Evolutionary conservation across 805 yeast species (phyloP).

Genomic region (Cyberlindnera euphorbiiphila): DNA sequence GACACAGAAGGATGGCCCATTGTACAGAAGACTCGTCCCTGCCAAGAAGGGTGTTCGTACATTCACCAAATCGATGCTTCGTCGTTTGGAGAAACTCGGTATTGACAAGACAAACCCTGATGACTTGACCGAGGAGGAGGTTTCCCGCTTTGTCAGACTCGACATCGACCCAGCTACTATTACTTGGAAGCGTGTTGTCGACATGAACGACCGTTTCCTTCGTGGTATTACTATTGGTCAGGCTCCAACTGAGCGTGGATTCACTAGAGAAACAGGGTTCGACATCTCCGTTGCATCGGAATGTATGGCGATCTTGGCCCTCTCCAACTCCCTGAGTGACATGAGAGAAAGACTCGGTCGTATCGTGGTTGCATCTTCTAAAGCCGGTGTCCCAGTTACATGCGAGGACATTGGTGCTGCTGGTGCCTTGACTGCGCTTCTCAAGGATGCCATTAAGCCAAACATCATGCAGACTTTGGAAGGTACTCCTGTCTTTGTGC

Average conservation of each 20-base stretch:
- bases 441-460: slow-evolving; percentile 81
- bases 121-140: slow-evolving; percentile 66
- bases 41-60: slow-evolving; percentile 64
- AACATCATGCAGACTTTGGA: slow-evolving; percentile 85
- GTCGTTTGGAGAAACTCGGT: slow-evolving; percentile 65
- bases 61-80: slow-evolving; percentile 65
- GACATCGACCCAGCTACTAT: slow-evolving; percentile 76
- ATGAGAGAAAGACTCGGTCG: slow-evolving; percentile 71
- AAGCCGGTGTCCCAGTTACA: slow-evolving; percentile 67
- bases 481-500: slow-evolving; percentile 84
- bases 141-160: slow-evolving; percentile 58
- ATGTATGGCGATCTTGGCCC: slow-evolving; percentile 80
- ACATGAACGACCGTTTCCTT: slow-evolving; percentile 76
- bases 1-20: slow-evolving; percentile 68
- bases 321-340: slow-evolving; percentile 65
- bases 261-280: slow-evolving; percentile 70
- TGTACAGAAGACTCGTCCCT: slow-evolving; percentile 73
- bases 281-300: slow-evolving; percentile 85
- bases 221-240: slow-evolving; percentile 77
- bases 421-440: slow-evolving; percentile 78
- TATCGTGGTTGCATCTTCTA: slow-evolving; percentile 70
- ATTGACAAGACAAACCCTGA: slow-evolving; percentile 69
- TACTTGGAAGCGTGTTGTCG: slow-evolving; percentile 82
- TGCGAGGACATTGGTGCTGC: slow-evolving; percentile 84
- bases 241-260: slow-evolving; percentile 72